Percentiles rank a stretch among this genome's conserved stretches.
Conservation (phyloP, 257 asterid genomes). For the Henckelia pumila region DNA sequence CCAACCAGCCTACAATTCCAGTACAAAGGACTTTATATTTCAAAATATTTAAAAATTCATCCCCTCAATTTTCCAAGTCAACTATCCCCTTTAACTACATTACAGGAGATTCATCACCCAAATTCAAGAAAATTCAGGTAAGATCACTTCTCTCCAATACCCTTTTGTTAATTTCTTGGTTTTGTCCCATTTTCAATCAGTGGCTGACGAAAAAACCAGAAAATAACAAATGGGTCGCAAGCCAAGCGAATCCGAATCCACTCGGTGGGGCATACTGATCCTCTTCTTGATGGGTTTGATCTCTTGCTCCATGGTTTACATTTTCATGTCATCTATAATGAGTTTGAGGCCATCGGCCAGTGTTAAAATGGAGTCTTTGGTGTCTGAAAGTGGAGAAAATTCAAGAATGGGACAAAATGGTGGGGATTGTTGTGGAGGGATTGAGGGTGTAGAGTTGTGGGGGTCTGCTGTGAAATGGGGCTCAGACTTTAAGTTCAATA, state of each 20-base stretch:
- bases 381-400: constrained; percentile 24
- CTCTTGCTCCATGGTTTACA: constrained; percentile 58
- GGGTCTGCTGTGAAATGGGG: constrained; percentile 97
- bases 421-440: constrained; percentile 74
- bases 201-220: neutral
- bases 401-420: constrained; percentile 23
- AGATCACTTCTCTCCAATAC: neutral
- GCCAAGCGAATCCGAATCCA: constrained; percentile 60
- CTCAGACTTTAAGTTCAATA: constrained; percentile 75
- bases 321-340: constrained; percentile 59
- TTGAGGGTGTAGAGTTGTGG: constrained; percentile 79
- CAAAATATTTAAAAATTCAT: no score
- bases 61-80: neutral
- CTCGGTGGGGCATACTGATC: constrained; percentile 53
- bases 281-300: constrained; percentile 69
- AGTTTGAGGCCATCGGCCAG: constrained; percentile 32
- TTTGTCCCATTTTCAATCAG: constrained; percentile 14
- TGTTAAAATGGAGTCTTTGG: constrained; percentile 29
- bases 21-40: neutral
- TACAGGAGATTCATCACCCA: neutral
- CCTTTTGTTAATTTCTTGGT: constrained; percentile 33
- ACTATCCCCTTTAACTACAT: neutral
- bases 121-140: neutral
- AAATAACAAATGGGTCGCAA: constrained; percentile 67
- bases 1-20: neutral